A percentile compares a stretch with the other conserved stretches of the same genome.
Conservation (phyloP, 805 yeast species). For the Myxozyma kluyveri region DNA sequence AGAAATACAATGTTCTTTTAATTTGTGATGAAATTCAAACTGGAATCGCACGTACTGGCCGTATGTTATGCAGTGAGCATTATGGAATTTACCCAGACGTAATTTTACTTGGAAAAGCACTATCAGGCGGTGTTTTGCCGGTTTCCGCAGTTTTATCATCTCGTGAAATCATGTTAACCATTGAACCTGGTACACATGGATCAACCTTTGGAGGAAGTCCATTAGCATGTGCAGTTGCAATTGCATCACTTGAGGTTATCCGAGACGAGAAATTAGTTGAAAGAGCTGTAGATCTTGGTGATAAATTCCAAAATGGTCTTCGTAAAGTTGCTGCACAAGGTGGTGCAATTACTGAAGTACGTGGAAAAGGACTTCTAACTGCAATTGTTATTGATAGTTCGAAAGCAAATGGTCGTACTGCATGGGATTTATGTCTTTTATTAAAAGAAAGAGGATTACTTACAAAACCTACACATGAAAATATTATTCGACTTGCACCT, state of each 20-base stretch:
- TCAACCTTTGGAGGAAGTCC: slow-evolving; percentile 99
- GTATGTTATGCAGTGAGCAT: slow-evolving; percentile 88
- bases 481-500: slow-evolving; percentile 93
- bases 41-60: slow-evolving; percentile 96
- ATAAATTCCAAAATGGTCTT: slow-evolving; percentile 53
- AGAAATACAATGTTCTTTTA: slow-evolving; percentile 77
- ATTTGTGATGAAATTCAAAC: slow-evolving; percentile 98
- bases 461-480: slow-evolving; percentile 92
- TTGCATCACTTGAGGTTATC: slow-evolving; percentile 89
- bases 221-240: slow-evolving; percentile 85
- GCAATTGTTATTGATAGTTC: slow-evolving; percentile 88
- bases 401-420: slow-evolving; percentile 82
- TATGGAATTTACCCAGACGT: slow-evolving; percentile 82
- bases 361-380: slow-evolving; percentile 83
- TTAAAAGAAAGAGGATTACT: slow-evolving; percentile 81
- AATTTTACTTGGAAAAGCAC: slow-evolving; percentile 87
- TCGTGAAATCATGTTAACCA: slow-evolving; percentile 80
- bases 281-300: slow-evolving; percentile 71
- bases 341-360: slow-evolving; percentile 58
- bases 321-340: slow-evolving; percentile 34
- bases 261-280: slow-evolving; percentile 81
- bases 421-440: slow-evolving; percentile 91
- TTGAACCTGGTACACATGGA: slow-evolving; percentile 95
- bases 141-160: slow-evolving; percentile 89
- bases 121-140: slow-evolving; percentile 92